Percentiles rank a stretch among this genome's conserved stretches.
These are phyloP conservation scores for Aspergillus sclerotioniger DNA, from an alignment of 495 filamentous ascomycete genomes.

Conservation along the genomic window DNA sequence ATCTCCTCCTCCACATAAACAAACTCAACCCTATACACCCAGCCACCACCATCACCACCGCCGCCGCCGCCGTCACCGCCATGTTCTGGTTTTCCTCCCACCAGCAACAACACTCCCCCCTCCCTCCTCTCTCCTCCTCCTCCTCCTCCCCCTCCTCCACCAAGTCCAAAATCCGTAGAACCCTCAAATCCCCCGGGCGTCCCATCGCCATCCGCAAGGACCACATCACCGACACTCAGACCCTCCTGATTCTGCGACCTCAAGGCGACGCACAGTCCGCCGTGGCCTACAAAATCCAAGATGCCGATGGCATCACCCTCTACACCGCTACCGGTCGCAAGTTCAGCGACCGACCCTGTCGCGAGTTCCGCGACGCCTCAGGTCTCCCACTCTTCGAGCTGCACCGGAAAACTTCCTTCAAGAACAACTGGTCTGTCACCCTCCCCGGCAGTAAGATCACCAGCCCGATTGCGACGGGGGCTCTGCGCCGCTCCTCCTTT, in stretches of 20 bases:
- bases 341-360: slow-evolving; percentile 15
- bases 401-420: slow-evolving; percentile 14
- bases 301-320: slow-evolving; percentile 4
- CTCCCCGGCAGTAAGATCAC: slow-evolving; percentile 22
- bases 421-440: slow-evolving; percentile 23
- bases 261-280: slow-evolving; percentile 11
- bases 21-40: not conserved
- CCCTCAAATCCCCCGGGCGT: slow-evolving; percentile 18
- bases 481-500: slow-evolving; percentile 15
- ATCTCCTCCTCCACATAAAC: not conserved
- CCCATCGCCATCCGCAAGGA: slow-evolving; percentile 18
- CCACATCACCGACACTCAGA: slow-evolving; percentile 14
- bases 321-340: slow-evolving; percentile 17
- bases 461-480: slow-evolving; percentile 15
- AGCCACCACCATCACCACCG: not conserved
- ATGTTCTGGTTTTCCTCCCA: slow-evolving; percentile 7
- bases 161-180: slow-evolving; percentile 13
- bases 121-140: not conserved
- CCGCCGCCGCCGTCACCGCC: not conserved
- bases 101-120: slow-evolving; percentile 2
- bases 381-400: slow-evolving; percentile 26
- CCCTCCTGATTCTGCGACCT: slow-evolving; percentile 12
- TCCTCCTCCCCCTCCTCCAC: slow-evolving; percentile 2
- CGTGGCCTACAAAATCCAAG: slow-evolving; percentile 11
- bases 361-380: slow-evolving; percentile 20